phyloP scores from a whole-genome alignment of 495 filamentous ascomycete species.

The Cenococcum geophilum region DNA sequence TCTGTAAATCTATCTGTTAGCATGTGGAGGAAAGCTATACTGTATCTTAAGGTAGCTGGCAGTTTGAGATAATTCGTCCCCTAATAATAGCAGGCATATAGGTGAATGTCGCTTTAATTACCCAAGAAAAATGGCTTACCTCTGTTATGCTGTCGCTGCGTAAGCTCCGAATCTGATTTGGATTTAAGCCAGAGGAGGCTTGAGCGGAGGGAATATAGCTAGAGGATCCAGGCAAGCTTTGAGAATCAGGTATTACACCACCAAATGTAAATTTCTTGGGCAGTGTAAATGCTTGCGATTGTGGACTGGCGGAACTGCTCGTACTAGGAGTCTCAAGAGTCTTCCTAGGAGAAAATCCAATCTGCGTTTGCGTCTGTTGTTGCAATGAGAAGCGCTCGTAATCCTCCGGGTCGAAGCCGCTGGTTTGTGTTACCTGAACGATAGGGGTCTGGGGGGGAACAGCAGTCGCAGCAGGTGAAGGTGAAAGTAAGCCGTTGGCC shows the following conservation, averaged over 20 bases:
- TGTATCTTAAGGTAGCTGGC: too few species aligned
- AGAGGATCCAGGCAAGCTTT: conserved; percentile 4
- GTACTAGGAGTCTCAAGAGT: neutral
- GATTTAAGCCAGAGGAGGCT: neutral
- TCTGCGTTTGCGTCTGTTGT: neutral
- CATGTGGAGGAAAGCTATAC: neutral
- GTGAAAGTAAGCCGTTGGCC: neutral
- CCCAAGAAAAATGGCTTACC: neutral
- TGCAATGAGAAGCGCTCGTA: neutral
- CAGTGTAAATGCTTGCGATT: neutral
- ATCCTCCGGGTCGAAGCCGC: conserved; percentile 1
- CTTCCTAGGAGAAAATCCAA: neutral
- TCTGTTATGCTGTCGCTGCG: neutral
- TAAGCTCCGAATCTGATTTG: neutral
- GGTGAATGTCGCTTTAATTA: neutral
- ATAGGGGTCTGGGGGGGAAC: neutral
- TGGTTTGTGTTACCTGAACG: neutral
- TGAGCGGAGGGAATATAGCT: conserved; percentile 9
- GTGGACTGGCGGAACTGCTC: conserved; percentile 1
- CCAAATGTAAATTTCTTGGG: neutral
- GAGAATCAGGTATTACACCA: conserved; percentile 2
- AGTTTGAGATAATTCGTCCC: too few species aligned
- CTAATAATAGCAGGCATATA: neutral
- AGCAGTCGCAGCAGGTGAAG: neutral
- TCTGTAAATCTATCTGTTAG: neutral